phyloP scores from a whole-genome alignment of 352 stramenopile species.

The Phytophthora cactorum region DNA sequence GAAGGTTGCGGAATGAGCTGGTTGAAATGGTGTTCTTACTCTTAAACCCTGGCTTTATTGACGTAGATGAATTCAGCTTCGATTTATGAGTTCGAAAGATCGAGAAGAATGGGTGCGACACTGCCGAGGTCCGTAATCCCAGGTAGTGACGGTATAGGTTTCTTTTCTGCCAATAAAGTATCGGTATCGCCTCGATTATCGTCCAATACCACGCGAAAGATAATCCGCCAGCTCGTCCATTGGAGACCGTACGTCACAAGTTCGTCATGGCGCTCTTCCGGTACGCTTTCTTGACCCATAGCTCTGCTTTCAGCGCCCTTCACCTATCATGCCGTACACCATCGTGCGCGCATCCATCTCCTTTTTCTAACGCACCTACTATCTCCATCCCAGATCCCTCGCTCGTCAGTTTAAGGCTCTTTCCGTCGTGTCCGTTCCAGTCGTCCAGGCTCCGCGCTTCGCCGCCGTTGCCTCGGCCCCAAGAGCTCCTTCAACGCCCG shows the following conservation, averaged over 20 bases:
- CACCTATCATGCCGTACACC: background rate
- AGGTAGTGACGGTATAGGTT: conserved; percentile 7
- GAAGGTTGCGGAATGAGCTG: conserved; percentile 25
- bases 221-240: conserved; percentile 19
- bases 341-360: conserved; percentile 1
- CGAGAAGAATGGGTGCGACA: conserved; percentile 14
- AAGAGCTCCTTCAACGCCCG: conserved; percentile 4
- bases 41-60: conserved; percentile 6
- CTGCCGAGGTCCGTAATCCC: conserved; percentile 9
- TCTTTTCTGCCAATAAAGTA: conserved; percentile 20
- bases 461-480: conserved; percentile 16
- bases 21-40: background rate
- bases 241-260: conserved; percentile 39
- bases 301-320: background rate
- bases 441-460: conserved; percentile 34
- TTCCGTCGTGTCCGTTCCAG: conserved; percentile 22
- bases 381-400: conserved; percentile 45
- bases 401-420: conserved; percentile 61
- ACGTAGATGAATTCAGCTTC: conserved; percentile 1
- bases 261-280: conserved; percentile 48
- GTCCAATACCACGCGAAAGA: conserved; percentile 27
- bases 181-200: conserved; percentile 1
- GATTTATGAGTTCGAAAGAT: conserved; percentile 23
- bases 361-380: conserved; percentile 17
- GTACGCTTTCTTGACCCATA: conserved; percentile 31